Evolutionary conservation across 805 yeast species (phyloP), one percentile per base, ranked within the genome.

Genomic region (Kodamaea neixiangensis): DNA sequence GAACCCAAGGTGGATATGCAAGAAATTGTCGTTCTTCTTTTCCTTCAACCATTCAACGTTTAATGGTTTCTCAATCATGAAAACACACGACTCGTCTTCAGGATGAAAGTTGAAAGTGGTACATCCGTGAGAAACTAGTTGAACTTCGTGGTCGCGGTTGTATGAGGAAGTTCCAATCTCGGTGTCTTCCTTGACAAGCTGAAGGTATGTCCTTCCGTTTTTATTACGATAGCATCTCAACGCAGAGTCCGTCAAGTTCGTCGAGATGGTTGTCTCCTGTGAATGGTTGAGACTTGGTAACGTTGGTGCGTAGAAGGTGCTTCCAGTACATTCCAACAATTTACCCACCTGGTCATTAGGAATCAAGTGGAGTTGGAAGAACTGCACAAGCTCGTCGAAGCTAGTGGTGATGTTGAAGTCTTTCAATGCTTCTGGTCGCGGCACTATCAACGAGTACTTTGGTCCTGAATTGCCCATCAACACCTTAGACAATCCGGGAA

Each of bases 341-440:
- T 64, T 67, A 0, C 64, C 62, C 2, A 83, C 64, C 9, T 86
- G 79, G 18, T 78, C 72, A 17, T 79, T 78, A 1, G 88, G 87
- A 1, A 92, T 72, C 21, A 89, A 71, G 63, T 92, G 98, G 46
- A 89, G 68, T 46, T 77, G 78, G 35, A 89, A 69, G 51, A 91
- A 79, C 11, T 80, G 76, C 39, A 73, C 73, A 29, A 89, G 64
- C 14, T 75, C 71, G 1, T 68, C 63, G 42, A 72, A 71, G 25
- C 67, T 68, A 4, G 69, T 59, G 21, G 81, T 77, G 48, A 79
- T 75, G 56, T 81, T 85, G 33, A 76, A 81, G 53, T 75, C 68
- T 7, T 63, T 57, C 52, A 90, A 63, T 0, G 90, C 81, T 14
- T 77, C 76, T 2, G 80, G 68, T 0, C 85, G 76, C 0, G 98